phyloP scores from a whole-genome alignment of 1,139 yeast genomes.

The Yamadazyma dendronema region DNA sequence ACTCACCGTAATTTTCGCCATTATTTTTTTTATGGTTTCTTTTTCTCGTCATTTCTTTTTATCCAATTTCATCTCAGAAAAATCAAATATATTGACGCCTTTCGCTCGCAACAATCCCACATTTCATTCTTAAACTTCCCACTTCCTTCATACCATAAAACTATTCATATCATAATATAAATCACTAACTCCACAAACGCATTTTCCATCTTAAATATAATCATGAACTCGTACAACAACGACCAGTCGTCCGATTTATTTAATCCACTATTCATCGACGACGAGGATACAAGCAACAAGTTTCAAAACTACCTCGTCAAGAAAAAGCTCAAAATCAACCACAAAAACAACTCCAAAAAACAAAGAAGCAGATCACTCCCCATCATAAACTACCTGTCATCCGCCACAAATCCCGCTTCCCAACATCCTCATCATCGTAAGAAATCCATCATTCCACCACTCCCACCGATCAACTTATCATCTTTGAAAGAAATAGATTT shows the following conservation, averaged over 20 bases:
- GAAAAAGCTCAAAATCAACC: conserved; percentile 18
- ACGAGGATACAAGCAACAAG: conserved; percentile 12
- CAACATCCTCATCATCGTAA: conserved; percentile 15
- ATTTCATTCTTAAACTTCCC: background rate
- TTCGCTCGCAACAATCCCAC: background rate
- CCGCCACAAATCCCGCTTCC: conserved; percentile 6
- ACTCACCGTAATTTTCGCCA: background rate
- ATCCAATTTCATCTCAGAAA: conserved; percentile 7
- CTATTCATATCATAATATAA: too few species aligned
- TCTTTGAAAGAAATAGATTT: conserved; percentile 83
- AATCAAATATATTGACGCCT: background rate
- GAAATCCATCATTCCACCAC: conserved; percentile 28
- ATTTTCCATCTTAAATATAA: background rate
- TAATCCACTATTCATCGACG: conserved; percentile 11
- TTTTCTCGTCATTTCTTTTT: conserved; percentile 5
- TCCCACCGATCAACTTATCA: conserved; percentile 85
- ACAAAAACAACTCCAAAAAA: conserved; percentile 26
- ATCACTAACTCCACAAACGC: too few species aligned
- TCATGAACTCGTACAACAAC: conserved; percentile 11
- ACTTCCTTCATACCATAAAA: background rate
- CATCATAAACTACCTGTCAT: conserved; percentile 32
- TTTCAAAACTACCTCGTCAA: conserved; percentile 13
- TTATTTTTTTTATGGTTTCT: background rate
- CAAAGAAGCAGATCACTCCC: conserved; percentile 46
- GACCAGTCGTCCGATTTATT: conserved; percentile 11